Evolutionary conservation across 116 monocot genomes (phyloP).

Genomic region (Phalaenopsis hybrid): DNA sequence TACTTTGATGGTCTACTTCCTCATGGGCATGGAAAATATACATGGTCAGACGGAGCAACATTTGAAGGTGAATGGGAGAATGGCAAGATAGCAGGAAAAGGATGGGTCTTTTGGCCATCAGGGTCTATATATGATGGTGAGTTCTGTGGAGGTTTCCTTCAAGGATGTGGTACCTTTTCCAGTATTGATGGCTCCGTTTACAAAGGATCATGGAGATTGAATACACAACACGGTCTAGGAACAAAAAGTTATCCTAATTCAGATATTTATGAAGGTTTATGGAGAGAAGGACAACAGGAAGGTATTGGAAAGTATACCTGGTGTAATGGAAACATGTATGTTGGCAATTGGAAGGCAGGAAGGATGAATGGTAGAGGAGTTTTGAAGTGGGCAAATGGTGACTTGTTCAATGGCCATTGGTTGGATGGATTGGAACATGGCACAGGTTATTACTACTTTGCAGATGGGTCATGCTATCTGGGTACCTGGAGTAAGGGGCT

Average conservation of each 20-base stretch:
- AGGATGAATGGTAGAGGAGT: constrained; percentile 82
- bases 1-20: constrained; percentile 50
- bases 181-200: constrained; percentile 62
- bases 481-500: constrained; percentile 90
- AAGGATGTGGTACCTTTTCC: constrained; percentile 63
- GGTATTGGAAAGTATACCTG: constrained; percentile 71
- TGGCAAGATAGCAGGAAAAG: constrained; percentile 61
- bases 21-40: constrained; percentile 71
- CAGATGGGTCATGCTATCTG: constrained; percentile 60
- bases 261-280: constrained; percentile 72
- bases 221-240: constrained; percentile 71
- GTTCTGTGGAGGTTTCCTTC: constrained; percentile 69
- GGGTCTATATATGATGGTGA: constrained; percentile 80
- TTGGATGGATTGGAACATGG: constrained; percentile 75
- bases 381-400: constrained; percentile 81
- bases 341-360: constrained; percentile 79
- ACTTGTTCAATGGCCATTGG: constrained; percentile 73
- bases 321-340: constrained; percentile 63
- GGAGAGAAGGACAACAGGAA: constrained; percentile 83
- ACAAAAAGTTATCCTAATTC: constrained; percentile 58
- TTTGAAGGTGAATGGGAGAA: constrained; percentile 80
- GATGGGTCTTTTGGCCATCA: constrained; percentile 59
- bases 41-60: constrained; percentile 60
- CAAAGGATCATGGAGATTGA: constrained; percentile 81
- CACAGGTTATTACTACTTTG: constrained; percentile 59